Conservation (phyloP, 2,329 filamentous ascomycete genomes). For the Arthroderma uncinatum region DNA sequence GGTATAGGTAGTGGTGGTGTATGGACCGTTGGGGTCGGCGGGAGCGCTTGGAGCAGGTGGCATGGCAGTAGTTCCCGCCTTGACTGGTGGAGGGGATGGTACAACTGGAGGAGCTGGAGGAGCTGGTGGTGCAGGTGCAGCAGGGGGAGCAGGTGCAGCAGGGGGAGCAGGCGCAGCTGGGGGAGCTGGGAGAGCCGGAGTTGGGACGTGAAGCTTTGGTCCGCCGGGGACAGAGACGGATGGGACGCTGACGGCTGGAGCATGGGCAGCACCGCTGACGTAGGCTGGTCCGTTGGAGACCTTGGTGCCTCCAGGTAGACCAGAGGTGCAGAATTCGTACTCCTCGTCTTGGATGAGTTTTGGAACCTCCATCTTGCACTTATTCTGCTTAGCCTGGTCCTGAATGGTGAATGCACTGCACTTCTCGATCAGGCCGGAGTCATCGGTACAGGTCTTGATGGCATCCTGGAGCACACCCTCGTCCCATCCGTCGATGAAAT, state of each 20-base stretch:
- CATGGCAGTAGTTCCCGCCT: background rate
- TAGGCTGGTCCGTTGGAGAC: slow-evolving; percentile 38
- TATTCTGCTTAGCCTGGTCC: slow-evolving; percentile 39
- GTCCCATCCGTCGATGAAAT: slow-evolving; percentile 75
- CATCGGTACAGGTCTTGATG: slow-evolving; percentile 63
- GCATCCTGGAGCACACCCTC: slow-evolving; percentile 56
- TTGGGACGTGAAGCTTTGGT: background rate
- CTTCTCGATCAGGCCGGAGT: slow-evolving; percentile 56
- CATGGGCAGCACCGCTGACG: slow-evolving; percentile 20
- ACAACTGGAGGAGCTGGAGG: too few relatives aligned
- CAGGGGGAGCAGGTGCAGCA: background rate
- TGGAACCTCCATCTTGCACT: slow-evolving; percentile 51
- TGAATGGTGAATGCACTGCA: slow-evolving; percentile 67
- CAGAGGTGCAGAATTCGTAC: slow-evolving; percentile 42
- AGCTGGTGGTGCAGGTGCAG: background rate
- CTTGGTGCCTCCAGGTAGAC: slow-evolving; percentile 54
- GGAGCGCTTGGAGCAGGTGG: background rate
- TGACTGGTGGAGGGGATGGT: background rate
- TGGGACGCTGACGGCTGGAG: slow-evolving; percentile 3
- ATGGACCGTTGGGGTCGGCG: background rate
- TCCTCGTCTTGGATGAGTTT: slow-evolving; percentile 49
- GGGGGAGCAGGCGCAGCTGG: too few relatives aligned
- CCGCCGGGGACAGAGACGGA: background rate
- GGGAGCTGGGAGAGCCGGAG: background rate
- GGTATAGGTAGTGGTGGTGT: slow-evolving; percentile 13